These are phyloP conservation scores for Hebeloma cylindrosporum DNA, from an alignment of 768 basidiomycete genomes.

Conservation along the genomic window DNA sequence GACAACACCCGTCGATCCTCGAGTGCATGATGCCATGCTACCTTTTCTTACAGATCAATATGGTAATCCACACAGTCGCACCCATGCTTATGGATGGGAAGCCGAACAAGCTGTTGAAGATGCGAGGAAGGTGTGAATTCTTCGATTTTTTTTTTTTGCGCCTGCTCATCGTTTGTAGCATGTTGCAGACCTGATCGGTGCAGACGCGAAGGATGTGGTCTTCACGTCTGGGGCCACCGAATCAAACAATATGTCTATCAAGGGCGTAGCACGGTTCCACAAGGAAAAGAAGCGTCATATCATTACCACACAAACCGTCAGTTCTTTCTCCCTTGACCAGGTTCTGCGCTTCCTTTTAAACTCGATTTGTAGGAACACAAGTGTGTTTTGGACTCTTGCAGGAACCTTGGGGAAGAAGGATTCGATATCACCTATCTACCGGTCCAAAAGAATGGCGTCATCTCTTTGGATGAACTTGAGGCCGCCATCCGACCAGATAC, in stretches of 20 bases:
- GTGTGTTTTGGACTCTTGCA: slow-evolving; percentile 97
- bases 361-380: slow-evolving; percentile 81
- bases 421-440: slow-evolving; percentile 99
- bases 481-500: slow-evolving; percentile 90
- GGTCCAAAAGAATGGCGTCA: slow-evolving; percentile 80
- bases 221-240: slow-evolving; percentile 99
- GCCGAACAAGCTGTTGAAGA: slow-evolving; percentile 93
- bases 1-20: slow-evolving; percentile 95
- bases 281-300: slow-evolving; percentile 92
- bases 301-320: slow-evolving; percentile 91
- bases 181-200: slow-evolving; percentile 90
- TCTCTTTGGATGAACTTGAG: slow-evolving; percentile 78
- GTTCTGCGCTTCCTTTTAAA: background rate
- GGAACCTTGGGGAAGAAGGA: slow-evolving; percentile 93
- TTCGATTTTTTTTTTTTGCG: slow-evolving; percentile 2
- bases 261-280: slow-evolving; percentile 94
- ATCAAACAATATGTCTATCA: slow-evolving; percentile 96
- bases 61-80: slow-evolving; percentile 97
- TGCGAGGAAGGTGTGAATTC: slow-evolving; percentile 67
- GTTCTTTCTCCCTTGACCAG: slow-evolving; percentile 20
- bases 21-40: slow-evolving; percentile 95
- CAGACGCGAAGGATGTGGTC: slow-evolving; percentile 91
- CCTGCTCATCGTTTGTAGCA: slow-evolving; percentile 50
- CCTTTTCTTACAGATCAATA: slow-evolving; percentile 94
- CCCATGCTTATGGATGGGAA: slow-evolving; percentile 99